phyloP scores from a whole-genome alignment of 192 early-diverging fungal species.

The Gonapodya sp. region DNA sequence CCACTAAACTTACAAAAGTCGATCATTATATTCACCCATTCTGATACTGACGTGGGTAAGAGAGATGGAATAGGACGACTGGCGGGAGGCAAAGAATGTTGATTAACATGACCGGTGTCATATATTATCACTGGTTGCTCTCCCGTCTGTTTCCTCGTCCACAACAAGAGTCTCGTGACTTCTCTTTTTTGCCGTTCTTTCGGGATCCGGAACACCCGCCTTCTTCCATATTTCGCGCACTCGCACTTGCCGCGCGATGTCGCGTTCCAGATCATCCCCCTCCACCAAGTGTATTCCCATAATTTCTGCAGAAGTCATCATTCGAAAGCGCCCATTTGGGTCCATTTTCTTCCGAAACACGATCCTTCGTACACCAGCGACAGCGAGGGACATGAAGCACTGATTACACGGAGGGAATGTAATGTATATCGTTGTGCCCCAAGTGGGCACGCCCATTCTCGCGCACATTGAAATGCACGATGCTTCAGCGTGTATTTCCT shows the following conservation, averaged over 20 bases:
- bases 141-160: too few relatives aligned
- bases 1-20: too few relatives aligned
- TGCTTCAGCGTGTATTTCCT: constrained; percentile 7
- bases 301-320: background rate
- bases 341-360: constrained; percentile 2
- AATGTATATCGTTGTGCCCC: background rate
- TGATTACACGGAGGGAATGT: constrained; percentile 5
- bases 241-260: background rate
- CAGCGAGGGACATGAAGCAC: background rate
- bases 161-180: too few relatives aligned
- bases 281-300: constrained; percentile 3
- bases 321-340: background rate
- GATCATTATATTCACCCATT: too few relatives aligned
- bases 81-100: too few relatives aligned
- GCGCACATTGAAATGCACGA: background rate
- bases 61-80: too few relatives aligned
- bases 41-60: too few relatives aligned
- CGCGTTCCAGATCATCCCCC: constrained; percentile 3
- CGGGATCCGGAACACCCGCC: too few relatives aligned
- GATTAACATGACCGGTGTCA: too few relatives aligned
- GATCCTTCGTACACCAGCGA: background rate
- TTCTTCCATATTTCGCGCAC: background rate
- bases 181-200: too few relatives aligned
- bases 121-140: too few relatives aligned
- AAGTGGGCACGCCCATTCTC: background rate